A percentile compares a stretch with the other conserved stretches of the same genome.
Evolutionary conservation across 495 filamentous ascomycete genomes (phyloP).

Genomic region (Aspergillus olivimuriae): DNA sequence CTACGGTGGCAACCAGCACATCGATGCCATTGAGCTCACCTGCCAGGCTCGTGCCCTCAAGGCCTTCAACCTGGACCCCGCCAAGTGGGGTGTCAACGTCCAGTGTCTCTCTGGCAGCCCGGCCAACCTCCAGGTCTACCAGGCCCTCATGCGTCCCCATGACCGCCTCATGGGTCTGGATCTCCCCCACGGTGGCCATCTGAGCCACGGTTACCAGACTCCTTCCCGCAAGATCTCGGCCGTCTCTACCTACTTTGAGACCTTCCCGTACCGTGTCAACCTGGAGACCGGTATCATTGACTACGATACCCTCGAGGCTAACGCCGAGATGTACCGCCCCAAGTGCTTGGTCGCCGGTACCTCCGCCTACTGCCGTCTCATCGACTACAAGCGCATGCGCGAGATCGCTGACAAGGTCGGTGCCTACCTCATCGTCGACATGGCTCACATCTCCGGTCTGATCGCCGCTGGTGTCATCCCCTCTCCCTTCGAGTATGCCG

Average conservation of each 20-base stretch:
- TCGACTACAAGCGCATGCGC: constrained; percentile 95
- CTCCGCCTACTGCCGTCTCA: constrained; percentile 96
- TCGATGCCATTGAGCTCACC: constrained; percentile 89
- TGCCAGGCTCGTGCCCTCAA: constrained; percentile 94
- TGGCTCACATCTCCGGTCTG: constrained; percentile 98
- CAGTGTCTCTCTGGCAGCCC: constrained; percentile 85
- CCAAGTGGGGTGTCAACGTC: constrained; percentile 98
- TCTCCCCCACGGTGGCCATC: constrained; percentile 93
- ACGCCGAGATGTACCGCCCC: constrained; percentile 89
- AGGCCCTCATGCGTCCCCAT: constrained; percentile 95
- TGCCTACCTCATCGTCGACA: constrained; percentile 92
- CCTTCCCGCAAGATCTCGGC: constrained; percentile 88
- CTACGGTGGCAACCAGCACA: constrained; percentile 99
- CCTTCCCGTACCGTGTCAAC: constrained; percentile 86
- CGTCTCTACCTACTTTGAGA: constrained; percentile 92
- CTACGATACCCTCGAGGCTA: constrained; percentile 88
- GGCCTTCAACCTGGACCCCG: constrained; percentile 79
- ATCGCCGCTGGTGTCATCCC: constrained; percentile 91
- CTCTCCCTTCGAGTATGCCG: constrained; percentile 87
- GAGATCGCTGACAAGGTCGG: constrained; percentile 92
- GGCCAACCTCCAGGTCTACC: constrained; percentile 97
- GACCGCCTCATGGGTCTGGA: constrained; percentile 97
- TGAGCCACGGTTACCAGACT: constrained; percentile 98
- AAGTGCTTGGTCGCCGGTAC: constrained; percentile 96
- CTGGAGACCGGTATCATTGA: constrained; percentile 94